phyloP scores from a whole-genome alignment of 228 moss, liverwort and hornwort species.

The Sphagnum magellanicum region DNA sequence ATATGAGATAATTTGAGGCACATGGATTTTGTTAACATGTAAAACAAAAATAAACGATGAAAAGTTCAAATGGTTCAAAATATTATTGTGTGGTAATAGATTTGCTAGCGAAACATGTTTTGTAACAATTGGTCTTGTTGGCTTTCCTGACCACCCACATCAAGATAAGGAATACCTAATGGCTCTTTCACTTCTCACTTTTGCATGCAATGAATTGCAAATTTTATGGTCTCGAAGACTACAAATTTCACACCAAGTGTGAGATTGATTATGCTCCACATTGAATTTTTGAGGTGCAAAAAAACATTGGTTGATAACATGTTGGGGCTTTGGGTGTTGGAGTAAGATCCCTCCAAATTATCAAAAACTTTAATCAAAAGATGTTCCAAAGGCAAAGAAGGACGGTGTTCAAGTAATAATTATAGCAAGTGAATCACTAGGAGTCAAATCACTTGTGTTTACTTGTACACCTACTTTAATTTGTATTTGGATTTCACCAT shows the following conservation, averaged over 20 bases:
- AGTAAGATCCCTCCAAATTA: constrained; percentile 75
- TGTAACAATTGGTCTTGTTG: constrained; percentile 69
- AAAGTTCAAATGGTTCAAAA: background rate
- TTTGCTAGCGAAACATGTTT: background rate
- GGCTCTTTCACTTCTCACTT: no score
- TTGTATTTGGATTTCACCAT: constrained; percentile 80
- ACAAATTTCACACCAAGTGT: background rate
- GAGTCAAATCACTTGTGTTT: constrained; percentile 66
- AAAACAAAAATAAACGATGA: no score
- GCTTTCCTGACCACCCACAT: constrained; percentile 93
- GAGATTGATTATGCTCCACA: background rate
- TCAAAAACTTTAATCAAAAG: constrained; percentile 65
- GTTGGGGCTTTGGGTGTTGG: background rate
- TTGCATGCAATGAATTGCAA: no score
- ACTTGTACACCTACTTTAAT: constrained; percentile 78
- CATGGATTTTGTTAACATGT: no score
- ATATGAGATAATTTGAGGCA: no score
- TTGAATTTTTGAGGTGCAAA: no score
- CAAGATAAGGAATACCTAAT: constrained; percentile 14
- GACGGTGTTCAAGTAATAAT: constrained; percentile 73
- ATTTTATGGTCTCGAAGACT: no score
- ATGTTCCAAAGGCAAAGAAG: constrained; percentile 46
- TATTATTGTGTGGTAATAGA: background rate
- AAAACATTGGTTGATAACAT: no score
- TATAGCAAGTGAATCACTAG: constrained; percentile 83